phyloP scores from a whole-genome alignment of 1,284 basidiomycete genomes.

The Cryptococcus wingfieldii region DNA sequence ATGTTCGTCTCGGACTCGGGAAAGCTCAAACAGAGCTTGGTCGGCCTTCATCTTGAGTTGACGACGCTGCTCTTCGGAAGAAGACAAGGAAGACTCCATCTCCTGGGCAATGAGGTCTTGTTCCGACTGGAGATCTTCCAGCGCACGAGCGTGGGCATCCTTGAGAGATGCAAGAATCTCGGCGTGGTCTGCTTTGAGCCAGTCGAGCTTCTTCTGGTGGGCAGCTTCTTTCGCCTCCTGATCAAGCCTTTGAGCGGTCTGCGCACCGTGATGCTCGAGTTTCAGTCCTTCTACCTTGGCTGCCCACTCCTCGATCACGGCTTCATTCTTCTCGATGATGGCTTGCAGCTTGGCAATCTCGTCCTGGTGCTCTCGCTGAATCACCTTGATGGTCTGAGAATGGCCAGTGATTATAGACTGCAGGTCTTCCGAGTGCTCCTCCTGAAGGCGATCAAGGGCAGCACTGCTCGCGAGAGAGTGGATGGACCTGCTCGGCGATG shows the following conservation, averaged over 20 bases:
- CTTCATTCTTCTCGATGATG: neutral
- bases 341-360: conserved; percentile 9
- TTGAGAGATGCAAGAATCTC: conserved; percentile 18
- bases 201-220: conserved; percentile 16
- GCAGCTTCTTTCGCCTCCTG: conserved; percentile 7
- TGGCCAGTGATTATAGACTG: conserved; percentile 17
- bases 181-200: conserved; percentile 21
- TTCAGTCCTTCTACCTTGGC: conserved; percentile 12
- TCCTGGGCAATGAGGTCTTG: conserved; percentile 31
- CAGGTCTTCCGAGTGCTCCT: conserved; percentile 33
- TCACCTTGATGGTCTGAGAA: conserved; percentile 15
- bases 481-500: neutral
- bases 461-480: neutral
- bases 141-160: conserved; percentile 15
- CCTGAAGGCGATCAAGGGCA: conserved; percentile 16
- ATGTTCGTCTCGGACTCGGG: conserved; percentile 38
- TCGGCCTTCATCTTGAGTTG: conserved; percentile 46
- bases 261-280: conserved; percentile 4
- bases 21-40: conserved; percentile 42
- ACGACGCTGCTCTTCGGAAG: conserved; percentile 39
- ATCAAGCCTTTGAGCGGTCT: conserved; percentile 7
- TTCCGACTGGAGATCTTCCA: conserved; percentile 23
- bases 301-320: neutral
- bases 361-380: conserved; percentile 19
- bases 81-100: conserved; percentile 35